Percentiles rank a stretch among this genome's conserved stretches.
These are phyloP conservation scores for Dactylellina cionopaga DNA, from an alignment of 2,329 filamentous ascomycete genomes.

Conservation along the genomic window DNA sequence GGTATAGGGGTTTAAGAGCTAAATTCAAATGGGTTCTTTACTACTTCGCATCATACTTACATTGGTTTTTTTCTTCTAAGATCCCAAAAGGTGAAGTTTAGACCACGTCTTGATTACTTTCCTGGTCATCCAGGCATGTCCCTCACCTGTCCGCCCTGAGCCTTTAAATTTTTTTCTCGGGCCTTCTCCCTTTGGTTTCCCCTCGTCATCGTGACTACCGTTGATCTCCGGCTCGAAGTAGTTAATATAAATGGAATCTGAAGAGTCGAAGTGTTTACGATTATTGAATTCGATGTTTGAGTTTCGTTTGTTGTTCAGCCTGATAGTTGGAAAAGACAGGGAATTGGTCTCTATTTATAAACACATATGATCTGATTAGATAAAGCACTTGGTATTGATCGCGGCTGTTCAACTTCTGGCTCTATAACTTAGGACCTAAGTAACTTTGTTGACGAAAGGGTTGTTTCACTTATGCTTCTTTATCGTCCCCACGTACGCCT, in stretches of 20 bases:
- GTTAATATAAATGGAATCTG: no score
- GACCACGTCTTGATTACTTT: not conserved
- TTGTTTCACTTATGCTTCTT: constrained; percentile 1
- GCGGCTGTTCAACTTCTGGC: not conserved
- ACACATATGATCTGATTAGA: not conserved
- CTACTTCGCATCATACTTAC: not conserved
- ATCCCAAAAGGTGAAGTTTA: not conserved
- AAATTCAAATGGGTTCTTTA: not conserved
- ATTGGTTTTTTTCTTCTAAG: constrained; percentile 42
- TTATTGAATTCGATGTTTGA: no score
- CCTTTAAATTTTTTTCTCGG: constrained; percentile 86
- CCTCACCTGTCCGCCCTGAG: constrained; percentile 70
- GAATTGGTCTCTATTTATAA: not conserved
- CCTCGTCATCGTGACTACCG: constrained; percentile 77
- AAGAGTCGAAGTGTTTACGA: no score
- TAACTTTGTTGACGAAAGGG: not conserved
- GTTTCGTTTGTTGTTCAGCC: not conserved
- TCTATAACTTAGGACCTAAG: no score
- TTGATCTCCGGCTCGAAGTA: not conserved
- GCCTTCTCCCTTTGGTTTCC: constrained; percentile 96
- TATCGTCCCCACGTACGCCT: not conserved
- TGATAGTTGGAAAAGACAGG: not conserved
- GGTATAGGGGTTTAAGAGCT: not conserved
- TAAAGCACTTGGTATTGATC: not conserved
- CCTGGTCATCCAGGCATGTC: not conserved